A percentile compares a stretch with the other conserved stretches of the same genome.
Evolutionary conservation across 139 green algal genomes (phyloP).

Genomic region (Ettlia oleoabundans): DNA sequence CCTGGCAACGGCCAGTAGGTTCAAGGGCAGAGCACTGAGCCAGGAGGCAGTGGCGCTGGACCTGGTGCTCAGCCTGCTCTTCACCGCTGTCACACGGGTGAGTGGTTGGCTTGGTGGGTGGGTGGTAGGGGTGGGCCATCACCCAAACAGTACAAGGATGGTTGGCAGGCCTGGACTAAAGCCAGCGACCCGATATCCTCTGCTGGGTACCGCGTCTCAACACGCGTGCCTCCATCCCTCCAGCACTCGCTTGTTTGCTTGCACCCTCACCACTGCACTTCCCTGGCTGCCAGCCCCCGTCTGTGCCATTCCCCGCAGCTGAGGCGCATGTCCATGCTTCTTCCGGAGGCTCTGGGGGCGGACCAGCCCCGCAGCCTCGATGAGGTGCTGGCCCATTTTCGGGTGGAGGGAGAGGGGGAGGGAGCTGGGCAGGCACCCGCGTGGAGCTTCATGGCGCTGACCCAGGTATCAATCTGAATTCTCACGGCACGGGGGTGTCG

Average conservation of each 20-base stretch:
- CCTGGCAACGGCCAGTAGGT: not conserved
- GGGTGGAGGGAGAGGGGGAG: not conserved
- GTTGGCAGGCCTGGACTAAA: not conserved
- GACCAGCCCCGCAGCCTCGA: not conserved
- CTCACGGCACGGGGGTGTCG: not conserved
- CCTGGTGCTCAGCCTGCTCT: slow-evolving; percentile 25
- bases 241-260: not conserved
- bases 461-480: too few species aligned
- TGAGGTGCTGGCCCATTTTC: slow-evolving; percentile 13
- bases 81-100: slow-evolving; percentile 31
- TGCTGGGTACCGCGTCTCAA: too few species aligned
- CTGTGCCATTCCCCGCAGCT: slow-evolving; percentile 11
- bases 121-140: too few species aligned
- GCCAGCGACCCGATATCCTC: not conserved
- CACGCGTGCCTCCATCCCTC: too few species aligned
- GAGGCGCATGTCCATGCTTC: slow-evolving; percentile 27
- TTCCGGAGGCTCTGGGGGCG: slow-evolving; percentile 21
- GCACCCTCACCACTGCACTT: too few species aligned
- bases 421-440: not conserved
- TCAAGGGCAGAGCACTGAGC: slow-evolving; percentile 16
- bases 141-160: not conserved
- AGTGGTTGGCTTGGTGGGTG: not conserved
- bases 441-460: slow-evolving; percentile 15
- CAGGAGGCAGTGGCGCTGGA: slow-evolving; percentile 22
- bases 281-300: not conserved